Conservation (phyloP, 2,329 filamentous ascomycete genomes). For the Beauveria scarabaeidicola region DNA sequence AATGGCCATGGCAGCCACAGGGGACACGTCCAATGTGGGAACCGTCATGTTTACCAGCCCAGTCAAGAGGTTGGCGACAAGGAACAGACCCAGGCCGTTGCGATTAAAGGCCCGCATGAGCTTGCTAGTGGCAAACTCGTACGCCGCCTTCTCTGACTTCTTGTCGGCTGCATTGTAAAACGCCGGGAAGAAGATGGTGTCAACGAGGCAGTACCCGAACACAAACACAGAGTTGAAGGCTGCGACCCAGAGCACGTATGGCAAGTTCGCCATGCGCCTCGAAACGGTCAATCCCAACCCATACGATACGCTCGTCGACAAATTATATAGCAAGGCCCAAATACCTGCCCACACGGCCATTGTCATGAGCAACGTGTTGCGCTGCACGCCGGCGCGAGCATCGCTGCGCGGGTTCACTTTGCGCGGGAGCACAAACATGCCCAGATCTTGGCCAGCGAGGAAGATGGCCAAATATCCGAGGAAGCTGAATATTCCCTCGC, state of each 20-base stretch:
- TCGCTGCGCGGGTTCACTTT: slow-evolving; percentile 35
- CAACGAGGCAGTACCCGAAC: slow-evolving; percentile 66
- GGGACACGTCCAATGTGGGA: slow-evolving; percentile 66
- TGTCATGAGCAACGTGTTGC: slow-evolving; percentile 51
- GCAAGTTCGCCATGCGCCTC: slow-evolving; percentile 81
- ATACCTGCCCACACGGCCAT: slow-evolving; percentile 55
- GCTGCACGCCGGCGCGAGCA: slow-evolving; percentile 36
- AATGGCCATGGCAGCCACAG: slow-evolving; percentile 60
- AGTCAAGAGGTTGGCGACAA: slow-evolving; percentile 82
- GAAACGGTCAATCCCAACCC: slow-evolving; percentile 73
- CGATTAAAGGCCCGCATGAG: slow-evolving; percentile 80
- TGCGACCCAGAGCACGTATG: slow-evolving; percentile 88
- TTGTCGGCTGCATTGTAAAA: slow-evolving; percentile 51
- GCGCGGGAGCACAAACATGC: slow-evolving; percentile 68
- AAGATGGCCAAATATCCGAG: slow-evolving; percentile 92
- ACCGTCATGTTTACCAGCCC: slow-evolving; percentile 83
- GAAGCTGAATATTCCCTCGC: slow-evolving; percentile 94
- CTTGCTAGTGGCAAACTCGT: slow-evolving; percentile 64
- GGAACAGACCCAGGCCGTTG: slow-evolving; percentile 77
- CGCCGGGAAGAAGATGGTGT: slow-evolving; percentile 68
- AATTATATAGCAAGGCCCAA: slow-evolving; percentile 63
- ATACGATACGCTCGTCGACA: slow-evolving; percentile 59
- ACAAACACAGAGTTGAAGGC: slow-evolving; percentile 85
- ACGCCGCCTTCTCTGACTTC: slow-evolving; percentile 54
- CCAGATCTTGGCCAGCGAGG: slow-evolving; percentile 76